Evolutionary conservation across 805 yeast species (phyloP).

Genomic region (Tetrapisispora iriomotensis): DNA sequence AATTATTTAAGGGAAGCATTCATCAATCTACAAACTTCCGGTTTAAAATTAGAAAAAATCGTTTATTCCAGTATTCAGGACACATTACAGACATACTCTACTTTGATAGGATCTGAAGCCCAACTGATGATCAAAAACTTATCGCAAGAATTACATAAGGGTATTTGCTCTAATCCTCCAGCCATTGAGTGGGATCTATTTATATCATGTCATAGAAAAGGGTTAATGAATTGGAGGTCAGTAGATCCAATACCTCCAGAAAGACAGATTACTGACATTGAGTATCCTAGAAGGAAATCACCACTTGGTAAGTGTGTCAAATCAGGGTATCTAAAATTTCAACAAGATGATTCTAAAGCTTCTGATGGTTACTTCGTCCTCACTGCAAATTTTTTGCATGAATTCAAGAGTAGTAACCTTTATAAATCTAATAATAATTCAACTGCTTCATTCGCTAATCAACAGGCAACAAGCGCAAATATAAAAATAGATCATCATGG

Average conservation of each 20-base stretch:
- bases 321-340: slow-evolving; percentile 44
- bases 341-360: background rate
- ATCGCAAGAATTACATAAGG: slow-evolving; percentile 34
- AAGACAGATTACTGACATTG: slow-evolving; percentile 40
- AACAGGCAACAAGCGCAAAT: background rate
- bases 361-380: slow-evolving; percentile 55
- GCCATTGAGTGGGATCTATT: slow-evolving; percentile 64
- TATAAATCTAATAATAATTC: slow-evolving; percentile 11
- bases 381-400: slow-evolving; percentile 59
- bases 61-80: slow-evolving; percentile 53
- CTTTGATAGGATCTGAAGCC: slow-evolving; percentile 43
- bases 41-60: slow-evolving; percentile 54
- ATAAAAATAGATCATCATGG: background rate
- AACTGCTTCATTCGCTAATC: background rate
- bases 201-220: slow-evolving; percentile 36
- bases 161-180: slow-evolving; percentile 45
- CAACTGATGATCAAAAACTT: slow-evolving; percentile 46
- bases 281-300: slow-evolving; percentile 46
- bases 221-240: slow-evolving; percentile 32
- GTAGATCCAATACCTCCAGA: slow-evolving; percentile 33
- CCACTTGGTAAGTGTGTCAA: slow-evolving; percentile 43
- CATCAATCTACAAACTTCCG: slow-evolving; percentile 53
- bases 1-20: slow-evolving; percentile 57
- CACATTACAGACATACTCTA: slow-evolving; percentile 42
- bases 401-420: slow-evolving; percentile 39